Conservation (phyloP, 257 asterid genomes). For the Dorcoceras hygrometricum region DNA sequence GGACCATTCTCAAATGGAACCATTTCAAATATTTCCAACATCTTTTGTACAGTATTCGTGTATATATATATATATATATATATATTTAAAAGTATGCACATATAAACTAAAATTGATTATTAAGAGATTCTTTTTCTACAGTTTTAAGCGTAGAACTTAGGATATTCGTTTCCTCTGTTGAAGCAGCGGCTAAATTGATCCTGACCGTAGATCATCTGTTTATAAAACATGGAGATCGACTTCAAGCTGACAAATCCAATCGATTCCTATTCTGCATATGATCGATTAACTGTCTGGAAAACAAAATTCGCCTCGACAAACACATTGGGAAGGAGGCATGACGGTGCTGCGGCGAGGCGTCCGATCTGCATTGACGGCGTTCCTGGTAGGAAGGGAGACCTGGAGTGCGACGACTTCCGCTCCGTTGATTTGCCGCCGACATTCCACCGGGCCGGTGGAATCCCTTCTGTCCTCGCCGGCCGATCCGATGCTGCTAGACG, state of each 20-base stretch:
- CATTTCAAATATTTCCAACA: too few relatives aligned
- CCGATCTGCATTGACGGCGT: slow-evolving; percentile 15
- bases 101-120: too few relatives aligned
- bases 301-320: not conserved
- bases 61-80: too few relatives aligned
- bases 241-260: not conserved
- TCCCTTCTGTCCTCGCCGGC: slow-evolving; percentile 23
- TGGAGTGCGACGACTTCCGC: slow-evolving; percentile 20
- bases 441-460: slow-evolving; percentile 38
- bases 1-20: too few relatives aligned
- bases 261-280: not conserved
- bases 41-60: too few relatives aligned
- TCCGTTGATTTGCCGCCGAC: slow-evolving; percentile 18
- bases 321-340: slow-evolving; percentile 16
- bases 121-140: not conserved
- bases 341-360: slow-evolving; percentile 33
- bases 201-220: not conserved
- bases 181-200: not conserved
- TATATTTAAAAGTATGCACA: too few relatives aligned
- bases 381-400: not conserved
- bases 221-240: too few relatives aligned
- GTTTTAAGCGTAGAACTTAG: not conserved
- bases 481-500: not conserved
- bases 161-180: not conserved
- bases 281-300: not conserved